Evolutionary conservation across 2,329 filamentous ascomycete species (phyloP).

Genomic region (Gnomoniopsis smithogilvyi): DNA sequence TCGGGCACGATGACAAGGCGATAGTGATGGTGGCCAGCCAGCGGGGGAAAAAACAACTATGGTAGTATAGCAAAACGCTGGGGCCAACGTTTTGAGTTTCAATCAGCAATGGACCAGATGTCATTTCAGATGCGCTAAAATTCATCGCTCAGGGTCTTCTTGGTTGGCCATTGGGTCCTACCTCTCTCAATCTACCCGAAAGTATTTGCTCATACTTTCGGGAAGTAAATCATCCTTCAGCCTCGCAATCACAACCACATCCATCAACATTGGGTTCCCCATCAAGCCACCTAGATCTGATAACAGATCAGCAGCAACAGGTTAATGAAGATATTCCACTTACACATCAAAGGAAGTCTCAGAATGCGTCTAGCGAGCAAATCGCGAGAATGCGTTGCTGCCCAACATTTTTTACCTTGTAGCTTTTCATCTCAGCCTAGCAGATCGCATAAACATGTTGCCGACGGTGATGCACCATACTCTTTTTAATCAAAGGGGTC

Average conservation of each 20-base stretch:
- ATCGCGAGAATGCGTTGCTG: not conserved
- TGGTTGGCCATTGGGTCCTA: not conserved
- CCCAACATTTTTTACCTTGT: not conserved
- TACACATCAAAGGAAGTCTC: not conserved
- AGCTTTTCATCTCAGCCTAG: not conserved
- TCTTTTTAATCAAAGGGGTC: too few relatives aligned
- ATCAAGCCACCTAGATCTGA: too few relatives aligned
- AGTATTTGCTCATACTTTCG: not conserved
- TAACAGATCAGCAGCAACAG: not conserved
- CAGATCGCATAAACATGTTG: not conserved
- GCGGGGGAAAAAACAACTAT: too few relatives aligned
- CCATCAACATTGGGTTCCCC: not conserved
- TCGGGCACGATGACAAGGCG: not conserved
- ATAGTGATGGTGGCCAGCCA: too few relatives aligned
- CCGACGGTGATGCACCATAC: not conserved
- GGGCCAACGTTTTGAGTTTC: too few relatives aligned
- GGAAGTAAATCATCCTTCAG: not conserved
- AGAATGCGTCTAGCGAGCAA: not conserved
- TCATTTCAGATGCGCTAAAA: not conserved
- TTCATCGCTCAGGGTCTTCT: not conserved
- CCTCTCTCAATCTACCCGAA: not conserved
- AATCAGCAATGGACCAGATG: not conserved
- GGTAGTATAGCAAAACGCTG: too few relatives aligned
- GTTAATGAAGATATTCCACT: not conserved
- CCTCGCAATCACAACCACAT: not conserved